Percentiles rank a stretch among this genome's conserved stretches.
These are phyloP conservation scores for Trichoderma brevicompactum DNA, from an alignment of 2,329 filamentous ascomycete species.

Conservation along the genomic window DNA sequence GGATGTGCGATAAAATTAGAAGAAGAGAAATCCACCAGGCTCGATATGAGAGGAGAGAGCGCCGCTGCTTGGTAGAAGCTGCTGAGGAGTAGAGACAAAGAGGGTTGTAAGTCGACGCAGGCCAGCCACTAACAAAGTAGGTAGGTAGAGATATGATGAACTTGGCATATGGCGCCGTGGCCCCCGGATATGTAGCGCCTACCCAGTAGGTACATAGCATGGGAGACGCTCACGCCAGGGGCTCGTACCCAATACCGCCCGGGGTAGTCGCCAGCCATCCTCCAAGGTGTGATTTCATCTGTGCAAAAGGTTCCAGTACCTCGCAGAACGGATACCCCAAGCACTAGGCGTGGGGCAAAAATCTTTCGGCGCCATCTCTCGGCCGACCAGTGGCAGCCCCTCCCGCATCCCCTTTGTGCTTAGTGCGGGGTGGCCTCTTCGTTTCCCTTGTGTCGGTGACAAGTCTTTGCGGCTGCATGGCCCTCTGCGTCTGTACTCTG, in stretches of 20 bases:
- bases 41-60: neutral
- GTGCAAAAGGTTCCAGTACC: conserved; percentile 11
- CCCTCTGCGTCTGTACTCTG: neutral
- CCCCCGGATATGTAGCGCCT: conserved; percentile 1
- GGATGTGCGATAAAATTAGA: neutral
- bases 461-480: conserved; percentile 4
- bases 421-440: conserved; percentile 38
- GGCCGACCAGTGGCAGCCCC: conserved; percentile 33
- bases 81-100: conserved; percentile 8
- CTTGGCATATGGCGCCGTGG: conserved; percentile 4
- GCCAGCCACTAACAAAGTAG: neutral
- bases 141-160: conserved; percentile 1
- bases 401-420: conserved; percentile 36
- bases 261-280: neutral
- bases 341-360: neutral
- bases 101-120: conserved; percentile 16
- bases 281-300: neutral
- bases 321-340: neutral
- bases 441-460: conserved; percentile 19
- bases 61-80: conserved; percentile 8
- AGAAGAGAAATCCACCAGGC: neutral
- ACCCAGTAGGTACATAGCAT: neutral
- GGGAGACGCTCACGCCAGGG: neutral
- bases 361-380: conserved; percentile 13
- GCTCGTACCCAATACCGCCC: neutral